Evolutionary conservation across 805 yeast genomes (phyloP), one percentile per base, ranked within the genome.

Genomic region (Grigorovia jiainica): DNA sequence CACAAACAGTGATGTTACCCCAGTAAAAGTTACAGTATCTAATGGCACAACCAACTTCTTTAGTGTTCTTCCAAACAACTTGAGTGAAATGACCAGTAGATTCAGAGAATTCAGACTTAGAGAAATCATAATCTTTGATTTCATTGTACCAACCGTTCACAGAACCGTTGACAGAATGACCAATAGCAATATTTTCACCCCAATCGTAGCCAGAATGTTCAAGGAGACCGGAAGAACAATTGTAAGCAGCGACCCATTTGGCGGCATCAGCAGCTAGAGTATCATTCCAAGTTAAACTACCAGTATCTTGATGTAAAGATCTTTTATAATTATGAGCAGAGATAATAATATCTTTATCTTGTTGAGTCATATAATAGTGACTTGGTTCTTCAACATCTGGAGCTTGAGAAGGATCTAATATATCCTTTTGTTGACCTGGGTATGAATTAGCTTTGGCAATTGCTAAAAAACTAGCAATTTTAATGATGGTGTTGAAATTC

Each of bases 161-260:
- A n/a, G n/a, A n/a, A n/a, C n/a, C n/a, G n/a, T n/a, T n/a, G n/a
- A n/a, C n/a, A n/a, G n/a, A n/a, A n/a, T n/a, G n/a, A n/a, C n/a
- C n/a, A n/a, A n/a, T 72, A 15, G 87, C 87, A 49, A 83, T 68
- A 65, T 83, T 83, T 59, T 83, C 90, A 65, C 92, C 92, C 58
- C 79, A 79, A 36, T 43, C 38, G n/a, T 50, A 50, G 30, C 71
- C 67, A 18, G 86, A 78, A 63, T 82, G 90, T 15, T 69, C 60
- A 50, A 82, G 66, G 42, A 66, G 61, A 48, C 82, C 86, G 7
- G 79, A 73, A 6, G 78, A 73, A 57, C 78, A 70, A 37, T 69
- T 71, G 53, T 73, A 72, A 7, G 50, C 57, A 56, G 60, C 67
- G 38, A 77, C 76, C 50, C 74, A 77, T 35, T 60, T 55, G 51